Conservation (phyloP, 208 protist genomes). For the Angomonas deanei region DNA sequence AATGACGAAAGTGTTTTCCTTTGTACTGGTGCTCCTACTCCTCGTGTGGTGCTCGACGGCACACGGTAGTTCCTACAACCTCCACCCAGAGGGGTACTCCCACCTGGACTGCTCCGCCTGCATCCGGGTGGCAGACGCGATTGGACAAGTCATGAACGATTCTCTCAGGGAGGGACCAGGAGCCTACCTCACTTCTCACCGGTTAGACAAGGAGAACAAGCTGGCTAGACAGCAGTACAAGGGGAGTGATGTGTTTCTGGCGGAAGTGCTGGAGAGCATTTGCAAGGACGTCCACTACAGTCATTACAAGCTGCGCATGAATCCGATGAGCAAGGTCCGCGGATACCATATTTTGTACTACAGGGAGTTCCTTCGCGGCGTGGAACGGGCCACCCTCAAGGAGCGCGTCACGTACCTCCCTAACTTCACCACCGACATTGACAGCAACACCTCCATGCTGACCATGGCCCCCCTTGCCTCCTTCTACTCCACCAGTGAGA, state of each 20-base stretch:
- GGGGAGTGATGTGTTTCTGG: slow-evolving; percentile 62
- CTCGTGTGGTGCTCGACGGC: not conserved
- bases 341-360: slow-evolving; percentile 37
- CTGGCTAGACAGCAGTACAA: slow-evolving; percentile 32
- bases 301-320: slow-evolving; percentile 47
- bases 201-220: slow-evolving; percentile 31
- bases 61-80: slow-evolving; percentile 5
- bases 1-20: slow-evolving; percentile 2
- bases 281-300: slow-evolving; percentile 33
- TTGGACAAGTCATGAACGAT: slow-evolving; percentile 56
- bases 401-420: not conserved
- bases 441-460: slow-evolving; percentile 7
- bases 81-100: slow-evolving; percentile 40
- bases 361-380: slow-evolving; percentile 29
- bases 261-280: slow-evolving; percentile 69
- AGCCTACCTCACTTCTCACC: slow-evolving; percentile 44
- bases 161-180: slow-evolving; percentile 35
- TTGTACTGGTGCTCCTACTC: not conserved
- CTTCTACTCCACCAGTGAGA: slow-evolving; percentile 50
- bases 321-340: slow-evolving; percentile 51
- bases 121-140: slow-evolving; percentile 46
- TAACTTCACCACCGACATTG: slow-evolving; percentile 5
- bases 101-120: slow-evolving; percentile 82
- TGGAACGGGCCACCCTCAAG: not conserved
- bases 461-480: slow-evolving; percentile 21